Evolutionary conservation across 257 asterid species (phyloP).

Genomic region (Cinchona pubescens): DNA sequence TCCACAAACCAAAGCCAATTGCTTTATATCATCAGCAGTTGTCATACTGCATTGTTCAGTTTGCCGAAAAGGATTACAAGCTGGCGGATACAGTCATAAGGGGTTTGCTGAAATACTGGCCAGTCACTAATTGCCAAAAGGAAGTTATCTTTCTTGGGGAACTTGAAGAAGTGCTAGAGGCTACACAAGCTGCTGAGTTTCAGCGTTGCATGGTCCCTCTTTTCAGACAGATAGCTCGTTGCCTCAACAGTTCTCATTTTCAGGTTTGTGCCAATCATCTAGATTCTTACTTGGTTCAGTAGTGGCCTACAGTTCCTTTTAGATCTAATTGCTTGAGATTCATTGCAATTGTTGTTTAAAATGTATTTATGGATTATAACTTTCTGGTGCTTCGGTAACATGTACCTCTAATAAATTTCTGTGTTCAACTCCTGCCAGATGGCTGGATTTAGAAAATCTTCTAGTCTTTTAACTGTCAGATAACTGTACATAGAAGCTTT

Average conservation of each 20-base stretch:
- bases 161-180: slow-evolving; percentile 78
- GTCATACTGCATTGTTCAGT: slow-evolving; percentile 63
- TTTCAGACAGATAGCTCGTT: slow-evolving; percentile 67
- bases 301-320: neutral
- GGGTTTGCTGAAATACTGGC: slow-evolving; percentile 88
- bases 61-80: slow-evolving; percentile 76
- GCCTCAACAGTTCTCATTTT: slow-evolving; percentile 70
- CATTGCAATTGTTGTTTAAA: neutral
- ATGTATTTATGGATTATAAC: neutral
- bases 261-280: slow-evolving; percentile 48
- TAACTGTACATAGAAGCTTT: neutral
- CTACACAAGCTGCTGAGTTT: slow-evolving; percentile 60
- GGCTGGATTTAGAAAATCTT: slow-evolving; percentile 7
- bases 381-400: neutral
- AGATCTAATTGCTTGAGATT: neutral
- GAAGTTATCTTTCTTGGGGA: slow-evolving; percentile 82
- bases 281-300: neutral
- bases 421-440: neutral
- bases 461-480: neutral
- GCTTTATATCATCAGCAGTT: slow-evolving; percentile 70
- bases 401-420: neutral
- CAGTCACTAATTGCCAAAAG: slow-evolving; percentile 66
- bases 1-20: slow-evolving; percentile 73
- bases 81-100: slow-evolving; percentile 67
- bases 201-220: slow-evolving; percentile 76